Conservation (phyloP, 2,329 filamentous ascomycete species). For the Pyricularia sp. region DNA sequence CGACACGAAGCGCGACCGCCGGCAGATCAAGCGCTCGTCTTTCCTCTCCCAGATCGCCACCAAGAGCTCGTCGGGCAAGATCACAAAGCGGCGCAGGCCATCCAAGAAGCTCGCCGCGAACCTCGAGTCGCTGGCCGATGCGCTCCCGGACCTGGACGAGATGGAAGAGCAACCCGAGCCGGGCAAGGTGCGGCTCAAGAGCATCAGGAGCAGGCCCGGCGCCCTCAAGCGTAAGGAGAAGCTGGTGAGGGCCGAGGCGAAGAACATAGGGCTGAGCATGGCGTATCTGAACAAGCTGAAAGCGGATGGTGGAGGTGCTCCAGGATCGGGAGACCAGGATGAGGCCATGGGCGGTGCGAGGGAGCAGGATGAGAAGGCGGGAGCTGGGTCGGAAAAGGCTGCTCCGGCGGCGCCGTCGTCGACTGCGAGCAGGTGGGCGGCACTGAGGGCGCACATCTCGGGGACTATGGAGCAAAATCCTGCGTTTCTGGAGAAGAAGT, state of each 20-base stretch:
- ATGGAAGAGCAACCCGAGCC: conserved; percentile 25
- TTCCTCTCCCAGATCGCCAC: conserved; percentile 62
- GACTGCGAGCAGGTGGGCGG: conserved; percentile 63
- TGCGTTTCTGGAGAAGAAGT: conserved; percentile 44
- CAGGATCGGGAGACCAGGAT: conserved; percentile 6
- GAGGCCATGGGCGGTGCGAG: not conserved
- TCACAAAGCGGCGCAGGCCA: conserved; percentile 51
- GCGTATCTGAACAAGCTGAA: conserved; percentile 50
- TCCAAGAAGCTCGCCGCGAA: conserved; percentile 71
- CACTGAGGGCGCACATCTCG: conserved; percentile 74
- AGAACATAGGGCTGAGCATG: conserved; percentile 76
- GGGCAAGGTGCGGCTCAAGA: conserved; percentile 60
- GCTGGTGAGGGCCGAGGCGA: conserved; percentile 70
- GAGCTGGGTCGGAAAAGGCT: conserved; percentile 8
- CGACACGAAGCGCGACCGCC: conserved; percentile 75
- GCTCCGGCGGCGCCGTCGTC: conserved; percentile 16
- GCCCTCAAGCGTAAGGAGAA: conserved; percentile 77
- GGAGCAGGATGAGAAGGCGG: conserved; percentile 2
- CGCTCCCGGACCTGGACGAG: conserved; percentile 57
- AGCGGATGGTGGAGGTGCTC: conserved; percentile 11
- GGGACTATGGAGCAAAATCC: conserved; percentile 84
- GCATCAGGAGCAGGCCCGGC: conserved; percentile 64
- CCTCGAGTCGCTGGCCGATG: conserved; percentile 68
- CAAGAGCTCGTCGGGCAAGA: conserved; percentile 34
- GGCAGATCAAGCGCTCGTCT: conserved; percentile 67